Percentiles rank a stretch among this genome's conserved stretches.
Conservation (phyloP, 2,329 filamentous ascomycete species). For the Pezicula carpinea region DNA sequence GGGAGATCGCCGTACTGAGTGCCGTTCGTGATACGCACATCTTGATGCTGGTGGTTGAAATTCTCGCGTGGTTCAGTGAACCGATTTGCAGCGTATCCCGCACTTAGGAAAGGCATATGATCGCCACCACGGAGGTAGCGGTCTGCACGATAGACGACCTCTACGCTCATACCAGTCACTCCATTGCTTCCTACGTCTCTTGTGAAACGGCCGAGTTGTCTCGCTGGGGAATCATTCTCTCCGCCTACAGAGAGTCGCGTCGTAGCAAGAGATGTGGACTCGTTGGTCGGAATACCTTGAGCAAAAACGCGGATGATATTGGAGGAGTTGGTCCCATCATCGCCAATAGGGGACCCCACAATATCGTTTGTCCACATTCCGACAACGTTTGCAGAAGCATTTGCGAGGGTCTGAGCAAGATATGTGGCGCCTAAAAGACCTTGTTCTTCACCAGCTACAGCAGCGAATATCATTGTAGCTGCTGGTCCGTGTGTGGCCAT, state of each 20-base stretch:
- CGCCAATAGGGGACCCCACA: conserved; percentile 44
- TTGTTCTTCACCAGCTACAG: conserved; percentile 55
- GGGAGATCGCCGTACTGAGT: conserved; percentile 50
- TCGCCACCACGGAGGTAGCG: conserved; percentile 53
- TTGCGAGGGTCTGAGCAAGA: conserved; percentile 47
- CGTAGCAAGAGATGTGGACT: conserved; percentile 33
- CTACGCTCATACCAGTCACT: conserved; percentile 49
- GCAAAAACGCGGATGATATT: conserved; percentile 49
- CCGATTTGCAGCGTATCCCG: conserved; percentile 46
- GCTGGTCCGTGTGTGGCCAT: conserved; percentile 41
- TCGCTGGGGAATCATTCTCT: conserved; percentile 51
- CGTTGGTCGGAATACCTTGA: conserved; percentile 38
- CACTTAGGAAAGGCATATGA: conserved; percentile 48
- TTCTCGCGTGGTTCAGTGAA: conserved; percentile 56
- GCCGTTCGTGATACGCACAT: conserved; percentile 43
- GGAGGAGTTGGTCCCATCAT: conserved; percentile 40
- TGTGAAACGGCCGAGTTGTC: conserved; percentile 50
- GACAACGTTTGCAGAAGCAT: conserved; percentile 47
- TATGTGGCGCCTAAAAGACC: conserved; percentile 46
- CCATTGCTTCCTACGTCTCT: conserved; percentile 48
- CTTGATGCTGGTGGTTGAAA: conserved; percentile 53
- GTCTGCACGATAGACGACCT: conserved; percentile 51
- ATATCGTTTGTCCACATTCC: conserved; percentile 56
- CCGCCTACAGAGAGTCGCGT: conserved; percentile 40
- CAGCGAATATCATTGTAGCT: conserved; percentile 51